Evolutionary conservation across 2,329 filamentous ascomycete species (phyloP).

Genomic region (Orbilia javanica): DNA sequence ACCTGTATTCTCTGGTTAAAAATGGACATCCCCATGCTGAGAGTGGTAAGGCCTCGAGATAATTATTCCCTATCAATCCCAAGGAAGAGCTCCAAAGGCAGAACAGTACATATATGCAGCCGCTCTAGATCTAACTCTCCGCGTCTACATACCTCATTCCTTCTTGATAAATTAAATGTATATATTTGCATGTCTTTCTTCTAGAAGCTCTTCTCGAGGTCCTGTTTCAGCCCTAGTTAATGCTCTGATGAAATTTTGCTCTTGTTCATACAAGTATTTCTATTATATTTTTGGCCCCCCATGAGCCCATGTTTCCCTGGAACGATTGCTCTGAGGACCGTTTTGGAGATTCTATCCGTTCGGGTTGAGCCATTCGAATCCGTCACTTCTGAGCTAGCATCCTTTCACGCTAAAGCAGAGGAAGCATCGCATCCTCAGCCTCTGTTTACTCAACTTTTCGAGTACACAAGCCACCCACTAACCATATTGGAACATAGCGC

Average conservation of each 20-base stretch:
- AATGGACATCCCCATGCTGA: constrained; percentile 27
- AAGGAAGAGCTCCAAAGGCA: constrained; percentile 50
- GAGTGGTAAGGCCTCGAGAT: constrained; percentile 28
- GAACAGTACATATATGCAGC: constrained; percentile 40
- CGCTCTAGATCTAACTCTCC: constrained; percentile 46
- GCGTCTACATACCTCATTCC: constrained; percentile 48
- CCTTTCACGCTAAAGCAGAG: constrained; percentile 44
- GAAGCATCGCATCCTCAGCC: constrained; percentile 48
- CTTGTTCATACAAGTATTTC: constrained; percentile 33
- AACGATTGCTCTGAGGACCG: constrained; percentile 28
- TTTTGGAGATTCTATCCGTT: constrained; percentile 51
- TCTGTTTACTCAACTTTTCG: constrained; percentile 17
- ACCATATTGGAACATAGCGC: constrained; percentile 5
- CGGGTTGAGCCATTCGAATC: constrained; percentile 44
- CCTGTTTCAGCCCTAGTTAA: constrained; percentile 57
- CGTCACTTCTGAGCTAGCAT: constrained; percentile 30
- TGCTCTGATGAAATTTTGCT: constrained; percentile 38
- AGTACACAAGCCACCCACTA: constrained; percentile 35
- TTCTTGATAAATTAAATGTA: constrained; percentile 28
- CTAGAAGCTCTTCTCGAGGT: constrained; percentile 54
- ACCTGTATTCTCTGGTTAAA: constrained; percentile 19
- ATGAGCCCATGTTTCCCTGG: constrained; percentile 49
- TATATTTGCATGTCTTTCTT: constrained; percentile 35
- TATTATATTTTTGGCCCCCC: constrained; percentile 29
- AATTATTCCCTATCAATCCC: constrained; percentile 33